These are phyloP conservation scores for Abrus pulchellus DNA, from an alignment of 306 rosid species.

Conservation along the genomic window DNA sequence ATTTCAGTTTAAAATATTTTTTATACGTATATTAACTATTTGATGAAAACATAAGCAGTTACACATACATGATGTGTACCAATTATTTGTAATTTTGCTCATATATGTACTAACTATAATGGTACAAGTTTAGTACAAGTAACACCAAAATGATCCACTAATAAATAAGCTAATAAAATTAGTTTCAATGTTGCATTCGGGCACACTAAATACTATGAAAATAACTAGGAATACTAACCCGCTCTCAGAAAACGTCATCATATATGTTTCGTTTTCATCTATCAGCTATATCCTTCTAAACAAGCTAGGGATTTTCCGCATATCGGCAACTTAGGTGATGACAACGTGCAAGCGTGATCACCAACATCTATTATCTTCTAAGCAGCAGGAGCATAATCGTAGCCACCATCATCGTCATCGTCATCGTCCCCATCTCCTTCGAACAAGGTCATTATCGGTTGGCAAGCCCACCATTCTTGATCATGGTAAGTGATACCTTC, in stretches of 20 bases:
- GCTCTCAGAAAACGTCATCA: not conserved
- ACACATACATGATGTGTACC: not conserved
- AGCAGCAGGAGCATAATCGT: conserved; percentile 51
- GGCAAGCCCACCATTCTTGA: conserved; percentile 18
- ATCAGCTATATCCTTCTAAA: not conserved
- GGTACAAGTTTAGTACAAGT: not conserved
- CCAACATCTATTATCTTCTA: conserved; percentile 9
- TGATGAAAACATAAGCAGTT: conserved; percentile 3
- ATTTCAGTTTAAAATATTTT: not conserved
- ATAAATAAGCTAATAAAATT: not conserved
- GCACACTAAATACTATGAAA: not conserved
- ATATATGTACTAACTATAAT: not conserved
- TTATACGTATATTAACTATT: not conserved
- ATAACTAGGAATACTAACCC: not conserved
- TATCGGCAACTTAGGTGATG: not conserved
- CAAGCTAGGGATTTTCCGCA: not conserved
- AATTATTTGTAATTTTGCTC: not conserved
- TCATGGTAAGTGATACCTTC: not conserved
- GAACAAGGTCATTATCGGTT: not conserved
- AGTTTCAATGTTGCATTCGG: not conserved
- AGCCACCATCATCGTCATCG: conserved; percentile 3
- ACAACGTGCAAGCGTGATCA: not conserved
- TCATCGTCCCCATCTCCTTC: conserved; percentile 50
- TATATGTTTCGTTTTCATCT: not conserved
- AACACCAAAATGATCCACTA: not conserved